Evolutionary conservation across 1,139 yeast species (phyloP), one percentile per base, ranked within the genome.

Genomic region (Meyerozyma athensensis): DNA sequence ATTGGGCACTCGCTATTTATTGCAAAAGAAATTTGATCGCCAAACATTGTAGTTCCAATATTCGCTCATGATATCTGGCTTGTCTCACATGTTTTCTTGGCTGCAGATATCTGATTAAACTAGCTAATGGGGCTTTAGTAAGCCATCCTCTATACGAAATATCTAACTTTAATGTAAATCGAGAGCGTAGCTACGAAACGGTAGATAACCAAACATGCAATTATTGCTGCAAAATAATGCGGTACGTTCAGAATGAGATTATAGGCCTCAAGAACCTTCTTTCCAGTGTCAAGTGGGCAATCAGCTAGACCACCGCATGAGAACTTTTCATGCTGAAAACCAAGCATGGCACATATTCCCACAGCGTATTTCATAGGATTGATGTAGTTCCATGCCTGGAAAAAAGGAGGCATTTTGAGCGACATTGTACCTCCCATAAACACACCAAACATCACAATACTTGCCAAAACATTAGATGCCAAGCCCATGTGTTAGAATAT

Each of bases 221-320:
- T 37, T 16, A 54, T 42, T 0, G 54, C 61, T 0, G 48, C 54
- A 34, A 54, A 49, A 30, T 43, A 59, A 2, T 56, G 60, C 5
- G 63, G 61, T 31, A 67, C 45, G 36, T 57, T 52, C 26, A 50
- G 53, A 32, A 54, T 49, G 41, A 70, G 53, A 10, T 54, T 47
- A 43, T 69, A 70, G 33, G 56, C 58, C 16, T 57, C 49, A 37
- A 70, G 56, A 3, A 69, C 70, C 17, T 50, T 55, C 2, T 54
- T 48, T 2, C 76, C 76, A 1, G 70, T 53, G 19, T 48, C 43
- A 35, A 69, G 55, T 2, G 49, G 43, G 49, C 76, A 70, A 2
- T 40, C 45, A 4, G 42, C 51, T 9, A 41, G 26, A 3, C 48
- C 53, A 13, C 37, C 31, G 51, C 76, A 70, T 14, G 41, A 39